These are phyloP conservation scores for Sporothrix humicola DNA, from an alignment of 2,329 filamentous ascomycete species.

Conservation along the genomic window DNA sequence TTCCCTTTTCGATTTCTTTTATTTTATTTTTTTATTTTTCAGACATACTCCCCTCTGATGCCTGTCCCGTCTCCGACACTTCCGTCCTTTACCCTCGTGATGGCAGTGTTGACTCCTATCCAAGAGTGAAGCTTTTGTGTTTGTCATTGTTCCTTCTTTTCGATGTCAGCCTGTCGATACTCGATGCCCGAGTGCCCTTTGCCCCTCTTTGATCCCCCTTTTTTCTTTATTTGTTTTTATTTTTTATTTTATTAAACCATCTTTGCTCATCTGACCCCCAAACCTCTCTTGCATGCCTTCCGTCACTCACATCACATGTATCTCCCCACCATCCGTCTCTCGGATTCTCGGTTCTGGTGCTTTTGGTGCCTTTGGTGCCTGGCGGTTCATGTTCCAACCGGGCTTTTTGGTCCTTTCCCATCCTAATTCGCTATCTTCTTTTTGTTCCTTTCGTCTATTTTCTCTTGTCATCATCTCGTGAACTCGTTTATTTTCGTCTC, in stretches of 20 bases:
- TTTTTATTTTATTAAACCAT: background rate
- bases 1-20: background rate
- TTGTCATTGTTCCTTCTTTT: background rate
- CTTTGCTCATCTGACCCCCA: background rate
- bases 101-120: conserved; percentile 22
- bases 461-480: background rate
- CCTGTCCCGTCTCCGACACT: background rate
- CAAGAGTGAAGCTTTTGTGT: background rate
- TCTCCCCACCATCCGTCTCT: background rate
- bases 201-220: background rate
- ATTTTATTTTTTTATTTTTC: no score
- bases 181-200: background rate
- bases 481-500: conserved; percentile 1
- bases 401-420: background rate
- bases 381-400: background rate
- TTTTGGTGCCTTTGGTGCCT: background rate
- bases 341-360: background rate
- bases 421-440: no score
- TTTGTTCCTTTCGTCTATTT: no score
- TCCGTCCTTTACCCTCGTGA: background rate
- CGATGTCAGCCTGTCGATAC: background rate
- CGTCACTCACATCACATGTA: no score
- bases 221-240: background rate
- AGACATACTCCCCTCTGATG: no score
- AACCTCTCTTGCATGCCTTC: background rate